Percentiles rank a stretch among this genome's conserved stretches.
Evolutionary conservation across 129 eudicot genomes (phyloP).

Genomic region (Helichrysum umbraculigerum): DNA sequence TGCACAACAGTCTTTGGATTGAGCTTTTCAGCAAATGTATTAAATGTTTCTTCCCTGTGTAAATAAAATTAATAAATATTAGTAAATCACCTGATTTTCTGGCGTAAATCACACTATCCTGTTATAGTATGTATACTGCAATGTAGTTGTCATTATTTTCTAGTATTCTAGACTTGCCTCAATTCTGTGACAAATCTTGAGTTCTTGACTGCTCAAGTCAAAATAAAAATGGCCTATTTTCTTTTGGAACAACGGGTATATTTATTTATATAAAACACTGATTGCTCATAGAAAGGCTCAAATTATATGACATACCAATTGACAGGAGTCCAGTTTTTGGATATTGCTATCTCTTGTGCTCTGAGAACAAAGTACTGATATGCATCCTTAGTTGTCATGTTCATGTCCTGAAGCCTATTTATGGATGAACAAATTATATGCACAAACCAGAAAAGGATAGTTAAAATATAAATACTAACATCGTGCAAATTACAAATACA

Average conservation of each 20-base stretch:
- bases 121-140: not conserved
- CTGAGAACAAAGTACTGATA: conserved; percentile 86
- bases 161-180: not conserved
- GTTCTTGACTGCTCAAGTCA: not conserved
- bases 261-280: not conserved
- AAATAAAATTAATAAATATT: not conserved
- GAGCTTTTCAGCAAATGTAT: conserved; percentile 61
- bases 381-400: conserved; percentile 84
- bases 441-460: conserved; percentile 11
- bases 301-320: conserved; percentile 61
- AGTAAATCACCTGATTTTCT: not conserved
- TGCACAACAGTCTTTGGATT: conserved; percentile 87
- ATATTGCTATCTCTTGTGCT: conserved; percentile 88
- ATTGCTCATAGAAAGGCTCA: not conserved
- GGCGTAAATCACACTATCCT: not conserved
- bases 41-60: conserved; percentile 95
- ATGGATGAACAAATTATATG: conserved; percentile 14
- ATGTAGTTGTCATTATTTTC: not conserved
- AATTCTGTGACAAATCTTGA: not conserved
- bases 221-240: not conserved
- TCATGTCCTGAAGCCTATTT: conserved; percentile 77
- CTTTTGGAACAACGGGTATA: conserved; percentile 14
- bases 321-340: conserved; percentile 80
- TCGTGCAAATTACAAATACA: not conserved
- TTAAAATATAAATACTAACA: not conserved